Evolutionary conservation across 345 rosid genomes (phyloP), one percentile per base, ranked within the genome.

Genomic region (Garcia nutans): DNA sequence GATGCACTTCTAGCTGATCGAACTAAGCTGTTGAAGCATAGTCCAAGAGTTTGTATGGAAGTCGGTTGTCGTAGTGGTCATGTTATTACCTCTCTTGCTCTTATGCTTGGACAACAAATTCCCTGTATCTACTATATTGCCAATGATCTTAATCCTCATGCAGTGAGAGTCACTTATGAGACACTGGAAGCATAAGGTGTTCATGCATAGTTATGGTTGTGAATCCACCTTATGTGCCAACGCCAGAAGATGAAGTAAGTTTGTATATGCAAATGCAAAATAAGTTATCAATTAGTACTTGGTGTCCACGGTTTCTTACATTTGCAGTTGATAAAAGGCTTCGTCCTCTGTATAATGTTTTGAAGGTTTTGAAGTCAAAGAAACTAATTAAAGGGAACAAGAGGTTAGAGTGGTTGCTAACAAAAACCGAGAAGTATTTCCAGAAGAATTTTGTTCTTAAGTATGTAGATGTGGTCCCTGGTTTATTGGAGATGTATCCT

Each of bases 141-240:
- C 37, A 93, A 92, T 0, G 97, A 96, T 76, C 70, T 82, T 69
- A 96, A 90, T 76, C 91, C 80, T 16, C 79, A 88, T 45, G 97
- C 97, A 2, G 63, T 91, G 42, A 76, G 79, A 60, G 92, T 87
- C 16, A 91, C 97, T 4, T 78, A 12, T 10, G 86, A 88, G 74
- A 95, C 97, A 5, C 58, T 93, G 73, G 58, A 87, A 81, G 91
- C 98, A 37, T 97, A 93, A 70, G 86, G 87, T 44, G 89, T 91
- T 23, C 49, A 84, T 65, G 94, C 96, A 0, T 96, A 95, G 77
- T 81, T 95, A 76, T 96, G 66, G 96, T 92, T 62, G 99, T 92
- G 77, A 93, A 96, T 76, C 97, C 98, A 2, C 99, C 99, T 55
- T 96, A 93, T 70, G 98, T 93, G 54, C 97, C 99, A 8, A 93